These are phyloP conservation scores for Clavariopsis aquatica DNA, from an alignment of 495 filamentous ascomycete genomes.

Conservation along the genomic window DNA sequence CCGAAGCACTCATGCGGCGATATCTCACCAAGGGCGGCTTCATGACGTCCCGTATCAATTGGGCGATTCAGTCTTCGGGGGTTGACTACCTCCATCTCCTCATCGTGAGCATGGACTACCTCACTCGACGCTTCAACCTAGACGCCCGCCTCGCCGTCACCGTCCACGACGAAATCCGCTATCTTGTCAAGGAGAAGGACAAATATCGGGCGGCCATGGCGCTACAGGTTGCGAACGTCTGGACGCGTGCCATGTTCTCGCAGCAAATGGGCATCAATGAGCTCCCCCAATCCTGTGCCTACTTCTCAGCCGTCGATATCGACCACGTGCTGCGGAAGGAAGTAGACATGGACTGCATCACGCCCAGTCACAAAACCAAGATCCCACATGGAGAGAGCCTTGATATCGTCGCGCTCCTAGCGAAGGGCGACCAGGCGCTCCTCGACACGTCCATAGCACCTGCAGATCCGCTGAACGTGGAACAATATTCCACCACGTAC, in stretches of 20 bases:
- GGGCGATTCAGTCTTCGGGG: conserved; percentile 96
- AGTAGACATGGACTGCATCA: conserved; percentile 95
- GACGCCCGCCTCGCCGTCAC: conserved; percentile 84
- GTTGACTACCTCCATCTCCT: conserved; percentile 97
- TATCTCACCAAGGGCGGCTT: conserved; percentile 88
- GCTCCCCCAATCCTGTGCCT: conserved; percentile 89
- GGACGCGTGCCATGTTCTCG: conserved; percentile 95
- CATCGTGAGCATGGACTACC: conserved; percentile 91
- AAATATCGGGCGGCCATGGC: conserved; percentile 88
- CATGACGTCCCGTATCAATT: conserved; percentile 96
- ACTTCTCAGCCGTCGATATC: conserved; percentile 93
- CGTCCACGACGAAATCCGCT: conserved; percentile 96
- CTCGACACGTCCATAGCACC: conserved; percentile 67
- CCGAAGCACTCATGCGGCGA: conserved; percentile 84
- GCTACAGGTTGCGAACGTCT: conserved; percentile 89
- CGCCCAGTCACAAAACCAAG: conserved; percentile 74
- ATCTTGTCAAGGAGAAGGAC: conserved; percentile 82
- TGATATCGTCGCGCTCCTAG: conserved; percentile 73
- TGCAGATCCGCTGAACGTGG: conserved; percentile 51
- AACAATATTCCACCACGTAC: conserved; percentile 69
- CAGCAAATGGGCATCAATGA: conserved; percentile 96
- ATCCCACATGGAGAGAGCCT: conserved; percentile 86
- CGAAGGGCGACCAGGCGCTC: conserved; percentile 61
- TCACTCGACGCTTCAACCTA: conserved; percentile 83
- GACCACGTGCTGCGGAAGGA: conserved; percentile 93